Evolutionary conservation across 805 yeast genomes (phyloP).

Genomic region (Starmerella sirachaensis): DNA sequence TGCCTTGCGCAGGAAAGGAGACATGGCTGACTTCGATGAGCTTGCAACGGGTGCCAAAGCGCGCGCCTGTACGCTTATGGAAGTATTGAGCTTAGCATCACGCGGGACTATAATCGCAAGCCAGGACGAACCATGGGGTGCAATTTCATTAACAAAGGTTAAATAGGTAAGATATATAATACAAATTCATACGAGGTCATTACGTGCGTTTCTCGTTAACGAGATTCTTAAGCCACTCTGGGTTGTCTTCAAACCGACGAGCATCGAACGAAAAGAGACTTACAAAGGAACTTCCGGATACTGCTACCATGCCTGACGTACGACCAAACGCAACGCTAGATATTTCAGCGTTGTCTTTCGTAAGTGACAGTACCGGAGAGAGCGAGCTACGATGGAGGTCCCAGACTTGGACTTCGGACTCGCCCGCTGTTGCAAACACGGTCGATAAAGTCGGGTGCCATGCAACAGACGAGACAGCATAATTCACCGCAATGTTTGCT

Average conservation of each 20-base stretch:
- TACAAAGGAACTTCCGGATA: too few species aligned
- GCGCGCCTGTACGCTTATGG: slow-evolving; percentile 18
- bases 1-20: slow-evolving; percentile 6
- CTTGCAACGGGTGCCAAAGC: slow-evolving; percentile 7
- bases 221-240: too few species aligned
- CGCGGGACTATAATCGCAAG: slow-evolving; percentile 8
- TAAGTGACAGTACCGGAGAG: slow-evolving; percentile 5
- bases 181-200: neutral
- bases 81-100: slow-evolving; percentile 15
- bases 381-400: slow-evolving; percentile 11
- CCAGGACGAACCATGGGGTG: slow-evolving; percentile 15
- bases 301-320: slow-evolving; percentile 1
- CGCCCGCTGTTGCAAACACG: slow-evolving; percentile 14
- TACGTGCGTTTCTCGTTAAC: too few species aligned
- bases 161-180: neutral
- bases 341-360: neutral
- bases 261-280: too few species aligned
- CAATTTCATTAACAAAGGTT: slow-evolving; percentile 6
- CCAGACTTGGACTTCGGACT: slow-evolving; percentile 13
- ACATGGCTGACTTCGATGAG: slow-evolving; percentile 6
- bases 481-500: slow-evolving; percentile 5
- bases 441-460: slow-evolving; percentile 14
- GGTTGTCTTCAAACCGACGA: too few species aligned
- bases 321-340: neutral
- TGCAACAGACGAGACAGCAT: slow-evolving; percentile 6